These are phyloP conservation scores for Mucor circinelloides DNA, from an alignment of 371 early-diverging fungal species.

Conservation along the genomic window DNA sequence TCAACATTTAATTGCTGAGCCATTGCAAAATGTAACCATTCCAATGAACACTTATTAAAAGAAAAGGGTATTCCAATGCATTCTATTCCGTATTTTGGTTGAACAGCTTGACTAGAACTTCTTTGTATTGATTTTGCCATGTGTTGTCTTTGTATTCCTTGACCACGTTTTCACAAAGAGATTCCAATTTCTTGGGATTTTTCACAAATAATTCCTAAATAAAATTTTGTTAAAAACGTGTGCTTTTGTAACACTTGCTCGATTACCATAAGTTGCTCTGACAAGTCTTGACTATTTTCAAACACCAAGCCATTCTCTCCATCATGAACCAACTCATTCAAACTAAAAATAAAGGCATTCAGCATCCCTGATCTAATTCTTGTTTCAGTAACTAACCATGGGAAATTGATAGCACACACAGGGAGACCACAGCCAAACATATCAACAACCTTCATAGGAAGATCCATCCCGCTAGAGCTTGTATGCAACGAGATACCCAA, in stretches of 20 bases:
- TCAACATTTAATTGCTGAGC: background rate
- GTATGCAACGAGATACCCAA: constrained; percentile 92
- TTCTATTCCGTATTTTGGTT: constrained; percentile 7
- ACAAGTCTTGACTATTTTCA: constrained; percentile 65
- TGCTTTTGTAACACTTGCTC: background rate
- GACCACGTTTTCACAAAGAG: constrained; percentile 36
- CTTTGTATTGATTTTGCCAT: constrained; percentile 50
- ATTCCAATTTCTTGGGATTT: constrained; percentile 29
- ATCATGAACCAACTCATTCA: constrained; percentile 79
- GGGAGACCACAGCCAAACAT: constrained; percentile 97
- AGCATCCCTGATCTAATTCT: background rate
- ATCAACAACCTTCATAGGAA: constrained; percentile 98
- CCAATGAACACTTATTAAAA: no score
- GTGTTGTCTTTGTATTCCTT: constrained; percentile 37
- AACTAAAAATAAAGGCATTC: constrained; percentile 39
- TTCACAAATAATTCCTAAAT: constrained; percentile 44
- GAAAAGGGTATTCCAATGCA: background rate
- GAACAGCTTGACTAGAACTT: constrained; percentile 26
- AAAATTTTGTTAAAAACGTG: background rate
- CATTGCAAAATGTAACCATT: background rate
- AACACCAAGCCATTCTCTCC: constrained; percentile 84
- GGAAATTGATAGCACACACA: constrained; percentile 80
- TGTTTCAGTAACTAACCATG: constrained; percentile 49
- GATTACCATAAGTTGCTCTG: constrained; percentile 51
- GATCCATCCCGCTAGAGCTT: constrained; percentile 91